A percentile compares a stretch with the other conserved stretches of the same genome.
phyloP scores from a whole-genome alignment of 805 yeast species.

The Wickerhamiella bombiphila region DNA sequence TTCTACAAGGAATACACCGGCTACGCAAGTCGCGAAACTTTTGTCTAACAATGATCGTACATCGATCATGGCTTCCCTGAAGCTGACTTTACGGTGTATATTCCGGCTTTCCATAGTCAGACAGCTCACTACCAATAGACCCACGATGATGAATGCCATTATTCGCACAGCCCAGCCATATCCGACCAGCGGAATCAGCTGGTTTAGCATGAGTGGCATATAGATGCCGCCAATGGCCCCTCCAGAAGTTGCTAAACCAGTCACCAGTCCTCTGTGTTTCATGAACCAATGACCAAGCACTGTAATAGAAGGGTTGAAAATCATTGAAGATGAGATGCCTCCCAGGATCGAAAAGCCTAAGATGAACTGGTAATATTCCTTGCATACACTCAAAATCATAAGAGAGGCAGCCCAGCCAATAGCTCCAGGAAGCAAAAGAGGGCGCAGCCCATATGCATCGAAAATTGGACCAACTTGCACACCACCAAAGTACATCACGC shows the following conservation, averaged over 20 bases:
- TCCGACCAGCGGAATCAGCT: slow-evolving; percentile 34
- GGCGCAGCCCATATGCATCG: slow-evolving; percentile 41
- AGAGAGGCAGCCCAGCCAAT: slow-evolving; percentile 34
- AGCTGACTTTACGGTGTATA: slow-evolving; percentile 9
- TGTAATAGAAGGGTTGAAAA: slow-evolving; percentile 41
- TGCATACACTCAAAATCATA: slow-evolving; percentile 38
- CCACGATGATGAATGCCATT: slow-evolving; percentile 25
- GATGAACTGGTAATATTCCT: slow-evolving; percentile 42
- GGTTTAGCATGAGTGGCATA: slow-evolving; percentile 40
- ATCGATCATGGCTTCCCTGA: slow-evolving; percentile 21
- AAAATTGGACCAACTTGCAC: slow-evolving; percentile 39
- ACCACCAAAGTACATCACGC: slow-evolving; percentile 30
- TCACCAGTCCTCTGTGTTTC: slow-evolving; percentile 40
- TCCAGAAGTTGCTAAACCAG: slow-evolving; percentile 49
- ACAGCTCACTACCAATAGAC: slow-evolving; percentile 22
- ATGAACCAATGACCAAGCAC: slow-evolving; percentile 51
- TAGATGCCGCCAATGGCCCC: slow-evolving; percentile 54
- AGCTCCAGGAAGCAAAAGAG: slow-evolving; percentile 33
- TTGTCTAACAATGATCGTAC: slow-evolving; percentile 20
- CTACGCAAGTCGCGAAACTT: slow-evolving; percentile 19
- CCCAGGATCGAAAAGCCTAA: slow-evolving; percentile 39
- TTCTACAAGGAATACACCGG: slow-evolving; percentile 30
- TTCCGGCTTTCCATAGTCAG: slow-evolving; percentile 27
- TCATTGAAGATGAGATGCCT: slow-evolving; percentile 31
- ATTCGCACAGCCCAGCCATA: slow-evolving; percentile 48